Conservation (phyloP, 2,329 filamentous ascomycete species). For the Fusarium sp. region DNA sequence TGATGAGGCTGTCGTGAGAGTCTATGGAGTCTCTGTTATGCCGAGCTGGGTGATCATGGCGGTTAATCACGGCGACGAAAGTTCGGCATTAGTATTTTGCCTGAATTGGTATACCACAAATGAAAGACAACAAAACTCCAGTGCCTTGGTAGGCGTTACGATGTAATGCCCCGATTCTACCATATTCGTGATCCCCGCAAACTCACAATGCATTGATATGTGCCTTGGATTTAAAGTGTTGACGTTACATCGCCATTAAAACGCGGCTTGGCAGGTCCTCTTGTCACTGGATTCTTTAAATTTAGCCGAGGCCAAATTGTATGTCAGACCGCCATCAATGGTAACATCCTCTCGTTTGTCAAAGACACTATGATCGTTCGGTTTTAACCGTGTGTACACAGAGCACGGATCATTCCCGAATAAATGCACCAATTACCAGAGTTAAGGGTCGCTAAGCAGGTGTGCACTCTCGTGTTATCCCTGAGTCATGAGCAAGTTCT, state of each 20-base stretch:
- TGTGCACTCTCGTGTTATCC: conserved; percentile 5
- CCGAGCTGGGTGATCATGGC: background rate
- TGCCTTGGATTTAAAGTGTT: background rate
- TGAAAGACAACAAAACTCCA: background rate
- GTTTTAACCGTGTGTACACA: background rate
- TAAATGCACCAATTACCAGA: conserved; percentile 22
- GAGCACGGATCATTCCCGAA: background rate
- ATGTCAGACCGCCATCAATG: conserved; percentile 5
- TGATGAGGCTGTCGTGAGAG: rapidly evolving
- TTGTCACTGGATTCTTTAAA: background rate
- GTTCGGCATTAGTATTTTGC: conserved; percentile 4
- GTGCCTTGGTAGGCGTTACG: too few species aligned
- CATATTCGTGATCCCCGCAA: conserved; percentile 11
- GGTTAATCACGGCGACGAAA: background rate
- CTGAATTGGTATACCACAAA: background rate
- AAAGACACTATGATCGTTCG: background rate
- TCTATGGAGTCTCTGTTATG: background rate
- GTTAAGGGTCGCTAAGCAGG: background rate
- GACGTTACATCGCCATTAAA: conserved; percentile 4
- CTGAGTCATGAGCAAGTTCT: background rate
- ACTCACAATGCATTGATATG: conserved; percentile 4
- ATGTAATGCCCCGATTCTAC: background rate
- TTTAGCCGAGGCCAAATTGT: conserved; percentile 13
- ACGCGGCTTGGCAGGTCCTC: background rate
- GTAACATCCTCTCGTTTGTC: background rate